Base-by-base conservation (phyloP, 345 rosid genomes). In the Gynandropsis gynandra region DNA sequence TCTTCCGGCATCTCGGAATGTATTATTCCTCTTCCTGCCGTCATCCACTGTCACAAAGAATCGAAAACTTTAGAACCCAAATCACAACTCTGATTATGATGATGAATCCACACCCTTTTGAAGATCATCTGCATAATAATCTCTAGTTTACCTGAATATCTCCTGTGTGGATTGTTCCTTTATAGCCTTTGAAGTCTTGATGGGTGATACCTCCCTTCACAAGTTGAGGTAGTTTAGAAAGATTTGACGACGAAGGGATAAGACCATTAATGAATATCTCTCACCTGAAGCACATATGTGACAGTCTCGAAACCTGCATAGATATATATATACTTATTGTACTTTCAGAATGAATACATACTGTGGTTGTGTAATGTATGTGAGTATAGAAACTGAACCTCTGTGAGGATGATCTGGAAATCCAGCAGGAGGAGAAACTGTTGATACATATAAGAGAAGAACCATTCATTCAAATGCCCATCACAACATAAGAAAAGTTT, bases 391-490 rank as follows among this genome's bases (percentile, higher is more conserved):
- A 51, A 21, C 3, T 37, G 41, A 10, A 37, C 98, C 98, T 87
- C 98, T 76, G 42, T 92, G 98, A 2, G 96, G 96, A 74, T 92
- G 98, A 64, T 92, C 78, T 20, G 98, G 93, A 56, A 82, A 92
- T 62, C 98, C 98, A 72, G 93, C 89, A 4, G 87, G 78, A 51
- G 85, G 79, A 40, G 87, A 47, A 60, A 85, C 98, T 92, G 80
- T 76, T 61, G 42, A 47, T 11, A 13, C 19, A 43, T 48, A 53
- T 56, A 42, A 68, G 32, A 54, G 4, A 8, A 50, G 50, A 51
- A 24, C 2, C 2, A 24, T 24, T 24, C 4, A 5, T 24, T 24
- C 2, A 24, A 24, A 24, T 24, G 29, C 5, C 29, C 29, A 5
- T 24, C 29, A 24, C n/a, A 56, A 42, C 35, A 49, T 13, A 39